These are phyloP conservation scores for Epichloe typhina DNA, from an alignment of 2,329 filamentous ascomycete genomes.

Conservation along the genomic window DNA sequence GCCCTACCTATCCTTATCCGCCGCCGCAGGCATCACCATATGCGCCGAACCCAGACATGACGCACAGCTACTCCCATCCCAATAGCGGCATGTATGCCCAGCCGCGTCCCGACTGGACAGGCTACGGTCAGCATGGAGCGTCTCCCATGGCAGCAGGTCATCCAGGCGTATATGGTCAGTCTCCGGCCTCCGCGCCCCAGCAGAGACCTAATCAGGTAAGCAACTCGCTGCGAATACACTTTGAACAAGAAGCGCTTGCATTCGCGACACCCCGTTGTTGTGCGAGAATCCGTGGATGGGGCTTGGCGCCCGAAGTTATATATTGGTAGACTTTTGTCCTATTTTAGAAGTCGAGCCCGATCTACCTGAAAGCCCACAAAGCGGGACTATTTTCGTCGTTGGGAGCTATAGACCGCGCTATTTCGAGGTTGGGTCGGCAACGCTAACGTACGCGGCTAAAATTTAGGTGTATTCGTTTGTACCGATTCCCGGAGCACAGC, in stretches of 20 bases:
- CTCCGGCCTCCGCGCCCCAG: constrained; percentile 41
- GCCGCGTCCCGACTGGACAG: constrained; percentile 61
- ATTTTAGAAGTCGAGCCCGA: background rate
- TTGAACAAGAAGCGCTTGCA: too few species aligned
- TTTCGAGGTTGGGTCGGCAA: background rate
- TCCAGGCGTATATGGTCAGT: constrained; percentile 38
- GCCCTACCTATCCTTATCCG: constrained; percentile 72
- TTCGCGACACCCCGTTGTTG: background rate
- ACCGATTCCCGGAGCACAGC: constrained; percentile 89
- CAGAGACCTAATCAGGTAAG: constrained; percentile 48
- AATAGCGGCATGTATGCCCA: constrained; percentile 52
- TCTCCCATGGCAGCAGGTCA: constrained; percentile 37
- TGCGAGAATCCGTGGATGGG: too few species aligned
- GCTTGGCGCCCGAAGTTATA: too few species aligned
- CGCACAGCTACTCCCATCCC: constrained; percentile 57
- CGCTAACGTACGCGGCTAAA: constrained; percentile 13
- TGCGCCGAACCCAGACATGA: constrained; percentile 72
- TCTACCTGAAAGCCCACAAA: background rate
- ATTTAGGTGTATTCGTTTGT: constrained; percentile 93
- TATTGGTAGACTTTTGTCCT: background rate
- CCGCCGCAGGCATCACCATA: constrained; percentile 70
- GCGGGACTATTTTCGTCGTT: background rate
- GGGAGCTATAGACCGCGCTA: background rate
- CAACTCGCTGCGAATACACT: background rate
- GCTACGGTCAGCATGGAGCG: constrained; percentile 44